A percentile compares a stretch with the other conserved stretches of the same genome.
phyloP scores from a whole-genome alignment of 192 early-diverging fungal species.

The Rhizophagus prolifer region DNA sequence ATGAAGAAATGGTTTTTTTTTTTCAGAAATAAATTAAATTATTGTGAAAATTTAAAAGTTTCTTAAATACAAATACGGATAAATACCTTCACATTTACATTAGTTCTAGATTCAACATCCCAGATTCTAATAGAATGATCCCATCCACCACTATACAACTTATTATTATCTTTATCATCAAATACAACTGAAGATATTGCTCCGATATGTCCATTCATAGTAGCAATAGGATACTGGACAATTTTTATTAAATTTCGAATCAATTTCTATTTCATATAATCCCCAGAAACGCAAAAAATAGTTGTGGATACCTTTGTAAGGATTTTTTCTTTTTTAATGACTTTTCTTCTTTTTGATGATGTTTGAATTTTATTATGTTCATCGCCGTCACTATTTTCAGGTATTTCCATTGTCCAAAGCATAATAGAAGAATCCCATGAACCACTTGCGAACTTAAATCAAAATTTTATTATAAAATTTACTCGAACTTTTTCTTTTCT shows the following conservation, averaged over 20 bases:
- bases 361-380: slow-evolving; percentile 36
- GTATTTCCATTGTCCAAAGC: slow-evolving; percentile 71
- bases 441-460: slow-evolving; percentile 62
- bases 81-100: slow-evolving; percentile 69
- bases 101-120: slow-evolving; percentile 79
- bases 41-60: not conserved
- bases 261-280: not conserved
- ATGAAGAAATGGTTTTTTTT: no score
- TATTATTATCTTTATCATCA: slow-evolving; percentile 57
- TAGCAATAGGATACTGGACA: slow-evolving; percentile 38
- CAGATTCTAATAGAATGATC: slow-evolving; percentile 92
- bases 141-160: slow-evolving; percentile 84
- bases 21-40: no score
- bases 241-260: not conserved
- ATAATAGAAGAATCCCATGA: slow-evolving; percentile 77
- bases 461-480: not conserved
- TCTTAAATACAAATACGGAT: not conserved
- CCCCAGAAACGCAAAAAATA: not conserved
- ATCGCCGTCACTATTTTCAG: slow-evolving; percentile 37
- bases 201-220: slow-evolving; percentile 72
- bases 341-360: slow-evolving; percentile 48
- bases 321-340: slow-evolving; percentile 34
- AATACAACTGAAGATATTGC: slow-evolving; percentile 74
- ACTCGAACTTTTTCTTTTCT: not conserved
- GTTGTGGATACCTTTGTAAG: slow-evolving; percentile 38